Conservation (phyloP, 2,329 filamentous ascomycete genomes). For the Colletotrichum sojae region DNA sequence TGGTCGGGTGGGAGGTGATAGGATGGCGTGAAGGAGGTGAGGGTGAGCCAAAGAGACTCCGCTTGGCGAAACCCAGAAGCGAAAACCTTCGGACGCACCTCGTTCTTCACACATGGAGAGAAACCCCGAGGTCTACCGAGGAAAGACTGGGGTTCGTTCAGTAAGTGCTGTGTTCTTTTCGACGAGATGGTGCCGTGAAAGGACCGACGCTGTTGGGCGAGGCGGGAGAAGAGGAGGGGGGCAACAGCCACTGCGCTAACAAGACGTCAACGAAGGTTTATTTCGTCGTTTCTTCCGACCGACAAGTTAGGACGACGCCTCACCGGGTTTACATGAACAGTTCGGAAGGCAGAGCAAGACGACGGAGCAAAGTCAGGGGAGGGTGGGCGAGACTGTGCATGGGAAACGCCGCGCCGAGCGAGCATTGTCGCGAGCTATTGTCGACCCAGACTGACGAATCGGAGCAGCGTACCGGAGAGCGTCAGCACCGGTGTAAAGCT, state of each 20-base stretch:
- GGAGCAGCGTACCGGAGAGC: background rate
- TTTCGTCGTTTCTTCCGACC: background rate
- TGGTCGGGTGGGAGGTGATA: constrained; percentile 12
- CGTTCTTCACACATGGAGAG: constrained; percentile 9
- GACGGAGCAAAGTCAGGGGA: constrained; percentile 10
- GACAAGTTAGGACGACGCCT: constrained; percentile 30
- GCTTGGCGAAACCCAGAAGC: constrained; percentile 2
- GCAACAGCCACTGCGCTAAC: background rate
- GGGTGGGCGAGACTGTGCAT: constrained; percentile 5
- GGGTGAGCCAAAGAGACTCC: background rate
- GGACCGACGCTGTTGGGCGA: constrained; percentile 21
- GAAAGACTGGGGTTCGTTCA: background rate
- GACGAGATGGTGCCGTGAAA: constrained; percentile 39
- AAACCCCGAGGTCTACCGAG: constrained; percentile 12
- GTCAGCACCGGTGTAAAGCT: constrained; percentile 17
- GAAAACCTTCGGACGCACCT: constrained; percentile 15
- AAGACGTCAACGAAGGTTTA: constrained; percentile 12
- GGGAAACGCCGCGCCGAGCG: constrained; percentile 17
- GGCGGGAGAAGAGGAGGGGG: background rate
- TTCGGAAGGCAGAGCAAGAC: background rate
- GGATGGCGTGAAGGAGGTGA: constrained; percentile 24
- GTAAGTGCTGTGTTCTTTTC: background rate
- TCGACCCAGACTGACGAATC: constrained; percentile 15
- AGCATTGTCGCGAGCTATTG: constrained; percentile 31
- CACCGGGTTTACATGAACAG: background rate